A percentile compares a stretch with the other conserved stretches of the same genome.
Evolutionary conservation across 1,139 yeast genomes (phyloP).

Genomic region (Diutina ranongensis): DNA sequence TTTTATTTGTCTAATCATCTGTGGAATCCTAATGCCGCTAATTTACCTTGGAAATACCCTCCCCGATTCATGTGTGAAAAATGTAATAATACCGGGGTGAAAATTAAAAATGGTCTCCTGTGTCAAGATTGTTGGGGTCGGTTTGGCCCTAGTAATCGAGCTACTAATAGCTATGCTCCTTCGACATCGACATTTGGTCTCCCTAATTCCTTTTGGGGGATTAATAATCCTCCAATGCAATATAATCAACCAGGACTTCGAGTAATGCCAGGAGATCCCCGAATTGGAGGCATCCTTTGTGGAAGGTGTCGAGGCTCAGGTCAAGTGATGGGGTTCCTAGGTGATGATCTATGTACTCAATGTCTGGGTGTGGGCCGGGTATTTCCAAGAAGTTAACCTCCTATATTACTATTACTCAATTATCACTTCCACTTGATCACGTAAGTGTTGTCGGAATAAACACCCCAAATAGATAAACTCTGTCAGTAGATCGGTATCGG

Average conservation of each 20-base stretch:
- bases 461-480: neutral
- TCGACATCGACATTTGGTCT: conserved; percentile 9
- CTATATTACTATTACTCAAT: neutral
- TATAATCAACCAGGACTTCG: conserved; percentile 20
- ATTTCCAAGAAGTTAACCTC: conserved; percentile 8
- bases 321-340: conserved; percentile 34
- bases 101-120: conserved; percentile 47
- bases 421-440: neutral
- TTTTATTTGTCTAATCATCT: conserved; percentile 20
- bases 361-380: conserved; percentile 63
- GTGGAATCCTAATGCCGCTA: conserved; percentile 27
- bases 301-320: conserved; percentile 75
- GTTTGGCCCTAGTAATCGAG: conserved; percentile 38
- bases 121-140: conserved; percentile 66
- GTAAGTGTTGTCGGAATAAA: neutral
- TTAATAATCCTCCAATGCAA: neutral
- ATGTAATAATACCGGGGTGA: conserved; percentile 69
- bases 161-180: conserved; percentile 9
- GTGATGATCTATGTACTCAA: conserved; percentile 43
- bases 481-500: neutral
- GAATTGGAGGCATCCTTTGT: conserved; percentile 71
- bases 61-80: conserved; percentile 47
- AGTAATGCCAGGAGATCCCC: conserved; percentile 73
- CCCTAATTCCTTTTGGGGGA: neutral
- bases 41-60: conserved; percentile 45